Evolutionary conservation across 108 stramenopile genomes (phyloP).

Genomic region (Aurantiochytrium sp.): DNA sequence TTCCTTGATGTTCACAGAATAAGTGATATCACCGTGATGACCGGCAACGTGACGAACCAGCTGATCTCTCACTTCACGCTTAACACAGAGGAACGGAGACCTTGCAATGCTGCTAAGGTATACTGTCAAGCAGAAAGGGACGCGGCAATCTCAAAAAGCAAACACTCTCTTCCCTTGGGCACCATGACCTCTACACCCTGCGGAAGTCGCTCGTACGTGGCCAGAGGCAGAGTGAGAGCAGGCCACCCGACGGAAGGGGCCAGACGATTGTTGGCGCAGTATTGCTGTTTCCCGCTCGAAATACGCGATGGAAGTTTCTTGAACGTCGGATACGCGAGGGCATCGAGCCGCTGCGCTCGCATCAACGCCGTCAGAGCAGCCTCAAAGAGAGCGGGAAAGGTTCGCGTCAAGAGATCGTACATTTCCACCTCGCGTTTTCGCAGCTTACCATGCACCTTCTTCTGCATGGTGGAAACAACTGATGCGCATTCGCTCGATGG

Average conservation of each 20-base stretch:
- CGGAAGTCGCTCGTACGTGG: not conserved
- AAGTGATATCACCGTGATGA: no score
- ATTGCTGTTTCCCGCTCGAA: not conserved
- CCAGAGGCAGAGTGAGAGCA: not conserved
- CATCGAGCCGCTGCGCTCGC: not conserved
- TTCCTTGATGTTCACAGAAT: no score
- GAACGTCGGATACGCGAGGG: constrained; percentile 1
- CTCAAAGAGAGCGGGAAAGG: not conserved
- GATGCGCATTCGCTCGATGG: not conserved
- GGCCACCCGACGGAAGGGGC: not conserved
- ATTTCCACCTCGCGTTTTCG: not conserved
- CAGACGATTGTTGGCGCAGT: constrained; percentile 8
- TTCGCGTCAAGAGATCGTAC: not conserved
- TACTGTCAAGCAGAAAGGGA: no score
- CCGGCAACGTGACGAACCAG: no score
- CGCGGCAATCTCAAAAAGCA: not conserved
- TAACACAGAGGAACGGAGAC: no score
- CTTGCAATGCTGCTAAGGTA: no score
- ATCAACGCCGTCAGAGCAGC: not conserved
- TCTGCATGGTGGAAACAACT: not conserved
- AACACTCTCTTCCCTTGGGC: not conserved
- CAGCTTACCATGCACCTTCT: not conserved
- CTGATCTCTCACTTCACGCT: no score
- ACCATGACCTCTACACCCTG: not conserved
- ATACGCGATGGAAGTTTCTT: not conserved